phyloP scores from a whole-genome alignment of 2,329 filamentous ascomycete genomes.

The Colletotrichum sp. region DNA sequence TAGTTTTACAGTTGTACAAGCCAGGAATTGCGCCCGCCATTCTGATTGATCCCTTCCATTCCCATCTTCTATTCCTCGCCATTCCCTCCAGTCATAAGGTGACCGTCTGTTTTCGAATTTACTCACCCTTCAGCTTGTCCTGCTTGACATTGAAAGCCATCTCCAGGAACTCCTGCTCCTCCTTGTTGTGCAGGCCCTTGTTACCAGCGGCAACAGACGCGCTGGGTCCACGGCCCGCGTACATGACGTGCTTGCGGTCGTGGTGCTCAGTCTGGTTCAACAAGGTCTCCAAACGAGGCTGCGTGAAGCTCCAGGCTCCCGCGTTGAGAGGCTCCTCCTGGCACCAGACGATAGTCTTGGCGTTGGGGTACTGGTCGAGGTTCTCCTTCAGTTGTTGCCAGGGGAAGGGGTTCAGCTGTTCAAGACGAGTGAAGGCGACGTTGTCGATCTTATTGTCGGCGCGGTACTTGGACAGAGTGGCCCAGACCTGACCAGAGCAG shows the following conservation, averaged over 20 bases:
- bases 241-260: conserved; percentile 94
- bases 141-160: conserved; percentile 69
- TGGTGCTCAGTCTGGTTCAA: conserved; percentile 93
- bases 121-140: conserved; percentile 74
- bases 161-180: conserved; percentile 84
- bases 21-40: not conserved
- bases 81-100: not conserved
- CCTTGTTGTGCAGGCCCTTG: conserved; percentile 87
- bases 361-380: conserved; percentile 95
- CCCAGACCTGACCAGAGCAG: conserved; percentile 94
- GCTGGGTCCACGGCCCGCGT: conserved; percentile 91
- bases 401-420: conserved; percentile 98
- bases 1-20: not conserved
- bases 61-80: not conserved
- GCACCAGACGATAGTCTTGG: conserved; percentile 95
- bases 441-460: conserved; percentile 85
- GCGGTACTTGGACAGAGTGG: conserved; percentile 89
- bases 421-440: conserved; percentile 91
- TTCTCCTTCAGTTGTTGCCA: conserved; percentile 98
- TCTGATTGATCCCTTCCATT: conserved; percentile 1
- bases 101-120: conserved; percentile 26
- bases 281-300: conserved; percentile 95
- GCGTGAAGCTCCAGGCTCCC: conserved; percentile 95
- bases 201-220: conserved; percentile 93
- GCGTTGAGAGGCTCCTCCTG: conserved; percentile 99